Evolutionary conservation across 108 stramenopile species (phyloP), one percentile per base, ranked within the genome.

Genomic region (Pelagomonas calceolata): DNA sequence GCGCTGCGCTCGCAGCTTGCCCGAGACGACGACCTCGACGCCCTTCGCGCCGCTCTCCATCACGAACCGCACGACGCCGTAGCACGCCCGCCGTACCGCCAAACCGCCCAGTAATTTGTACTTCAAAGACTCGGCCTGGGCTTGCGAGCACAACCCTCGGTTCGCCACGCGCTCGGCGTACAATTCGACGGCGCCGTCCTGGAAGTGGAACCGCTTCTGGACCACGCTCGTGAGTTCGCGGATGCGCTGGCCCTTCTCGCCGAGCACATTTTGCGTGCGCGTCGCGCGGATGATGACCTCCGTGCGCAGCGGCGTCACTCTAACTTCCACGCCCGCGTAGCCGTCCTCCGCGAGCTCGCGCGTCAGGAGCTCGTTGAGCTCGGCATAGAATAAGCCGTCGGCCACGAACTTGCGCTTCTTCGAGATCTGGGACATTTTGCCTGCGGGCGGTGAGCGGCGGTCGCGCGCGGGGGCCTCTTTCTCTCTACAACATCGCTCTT

Each of bases 1-100:
- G 89, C 98, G 95, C 82, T 95, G 95, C 82, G 95, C 98, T 70
- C 97, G 91, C 31, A 99, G 94, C 90, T 99, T 99, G 72, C 98
- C 98, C 68, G 96, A 91, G 66, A 99, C 98, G 76, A 97, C 88
- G 67, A 98, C 96, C 87, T 99, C 98, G 68, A 93, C 94, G 34
- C 98, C 98, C 94, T 98, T 98, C 79, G 98, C 98, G 63, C 89
- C 91, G 29, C 94, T 92, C 79, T 99, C 97, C 97, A 99, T 99
- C 71, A 99, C 96, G 87, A 95, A 96, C 75, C 96, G 95, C 32
- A 99, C 91, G 51, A 99, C 96, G 76, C 97, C 96, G 80, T 98
- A 97, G 83, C 96, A 97, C 30, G 98, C 98, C 74, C 98, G 95
- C 84, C 98, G 94, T 66, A 98, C 98, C 66, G 98, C 96, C 67